phyloP scores from a whole-genome alignment of 495 filamentous ascomycete genomes.

The Annulohypoxylon nitens region DNA sequence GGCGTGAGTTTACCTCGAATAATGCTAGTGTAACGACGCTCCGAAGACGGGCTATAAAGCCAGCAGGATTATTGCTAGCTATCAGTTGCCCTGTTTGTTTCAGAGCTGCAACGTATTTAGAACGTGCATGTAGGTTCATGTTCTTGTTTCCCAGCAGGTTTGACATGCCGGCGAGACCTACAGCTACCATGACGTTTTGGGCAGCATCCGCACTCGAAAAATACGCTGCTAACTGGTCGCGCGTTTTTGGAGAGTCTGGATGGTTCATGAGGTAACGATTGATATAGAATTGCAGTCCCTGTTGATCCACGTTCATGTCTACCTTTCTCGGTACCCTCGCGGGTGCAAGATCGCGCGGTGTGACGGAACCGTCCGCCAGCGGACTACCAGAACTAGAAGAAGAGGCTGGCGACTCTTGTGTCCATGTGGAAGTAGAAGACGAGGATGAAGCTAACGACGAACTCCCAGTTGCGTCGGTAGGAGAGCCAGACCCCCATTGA shows the following conservation, averaged over 20 bases:
- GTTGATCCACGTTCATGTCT: conserved; percentile 54
- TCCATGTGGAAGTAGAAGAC: conserved; percentile 24
- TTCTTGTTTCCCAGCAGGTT: conserved; percentile 59
- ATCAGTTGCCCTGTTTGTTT: conserved; percentile 55
- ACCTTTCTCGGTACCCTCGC: conserved; percentile 46
- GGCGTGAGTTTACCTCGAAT: conserved; percentile 57
- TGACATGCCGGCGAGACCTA: conserved; percentile 63
- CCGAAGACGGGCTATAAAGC: conserved; percentile 51
- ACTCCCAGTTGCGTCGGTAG: conserved; percentile 40
- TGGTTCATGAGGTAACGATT: conserved; percentile 62
- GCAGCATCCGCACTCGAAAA: conserved; percentile 47
- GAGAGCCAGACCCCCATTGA: conserved; percentile 58
- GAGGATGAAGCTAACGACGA: conserved; percentile 44
- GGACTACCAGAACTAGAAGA: conserved; percentile 22
- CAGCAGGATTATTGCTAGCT: conserved; percentile 39
- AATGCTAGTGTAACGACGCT: conserved; percentile 60
- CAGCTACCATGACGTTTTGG: conserved; percentile 63
- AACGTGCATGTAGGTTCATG: conserved; percentile 54
- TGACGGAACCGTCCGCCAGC: conserved; percentile 6
- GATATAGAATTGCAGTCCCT: conserved; percentile 62
- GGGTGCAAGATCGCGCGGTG: conserved; percentile 23
- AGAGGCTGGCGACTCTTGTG: conserved; percentile 19
- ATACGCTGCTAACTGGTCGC: conserved; percentile 45
- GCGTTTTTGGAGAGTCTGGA: conserved; percentile 59
- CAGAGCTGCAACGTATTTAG: conserved; percentile 60